Base-by-base conservation (phyloP, 164 flowering plant genomes). In the Berberis vulgaris region DNA sequence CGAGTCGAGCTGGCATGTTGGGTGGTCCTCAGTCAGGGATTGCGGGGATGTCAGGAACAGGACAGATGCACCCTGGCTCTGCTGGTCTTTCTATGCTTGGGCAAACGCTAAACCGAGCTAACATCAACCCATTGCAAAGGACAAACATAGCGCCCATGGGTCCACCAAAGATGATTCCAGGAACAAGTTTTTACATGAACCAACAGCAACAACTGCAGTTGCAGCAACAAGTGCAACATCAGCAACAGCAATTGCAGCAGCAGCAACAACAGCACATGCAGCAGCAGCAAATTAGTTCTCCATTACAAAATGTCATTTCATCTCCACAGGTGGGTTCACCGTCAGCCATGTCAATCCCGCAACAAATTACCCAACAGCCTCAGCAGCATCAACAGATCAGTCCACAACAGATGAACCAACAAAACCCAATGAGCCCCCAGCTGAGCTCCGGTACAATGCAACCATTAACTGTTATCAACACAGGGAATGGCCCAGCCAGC, bases 401-500 rank as follows among this genome's bases (percentile, higher is more conserved):
- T 53, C 84, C 97, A 42, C 97, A 42, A 75, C 84, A 82, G 67
- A 64, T 80, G 76, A 71, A 72, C 72, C 89, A 86, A 63, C 77
- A 84, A 47, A 79, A 80, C 45, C 88, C 90, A 2, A 70, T 82
- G 84, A 89, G 91, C 71, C 96, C 93, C 54, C 87, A 79, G 49
- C 64, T 90, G 67, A 88, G 95, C 69, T 80, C 88, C 1, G 95
- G 91, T 52, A 74, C 83, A 39, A 71, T 87, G 56, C 97, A 83
- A 64, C 83, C 79, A 56, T 62, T 86, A 72, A 79, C 74, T 75
- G 78, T 81, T 41, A 81, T 84, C 52, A 89, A 86, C 71, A 76
- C 79, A 13, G 96, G 83, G 65, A 77, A 82, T 44, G 79, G 87
- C 57, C 97, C 97, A 6, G 91, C 89, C 2, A 94, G 97, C 73